phyloP scores from a whole-genome alignment of 2,329 filamentous ascomycete species.

The Elsinoe perseae region DNA sequence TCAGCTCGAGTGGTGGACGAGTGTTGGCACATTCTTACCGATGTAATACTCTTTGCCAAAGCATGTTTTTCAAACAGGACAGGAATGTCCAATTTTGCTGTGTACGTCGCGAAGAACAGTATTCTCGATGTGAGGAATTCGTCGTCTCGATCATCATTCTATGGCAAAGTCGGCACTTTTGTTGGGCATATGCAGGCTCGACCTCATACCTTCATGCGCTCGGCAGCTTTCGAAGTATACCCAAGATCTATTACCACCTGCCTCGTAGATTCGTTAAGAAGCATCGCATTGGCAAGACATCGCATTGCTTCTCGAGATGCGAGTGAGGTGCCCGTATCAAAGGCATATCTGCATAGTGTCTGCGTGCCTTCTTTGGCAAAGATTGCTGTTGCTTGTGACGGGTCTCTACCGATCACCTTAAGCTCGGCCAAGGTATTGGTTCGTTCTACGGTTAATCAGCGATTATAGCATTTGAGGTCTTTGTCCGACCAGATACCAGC shows the following conservation, averaged over 20 bases:
- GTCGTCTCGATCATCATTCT: constrained; percentile 66
- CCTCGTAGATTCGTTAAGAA: constrained; percentile 60
- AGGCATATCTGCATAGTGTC: constrained; percentile 64
- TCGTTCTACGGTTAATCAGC: constrained; percentile 45
- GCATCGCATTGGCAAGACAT: constrained; percentile 76
- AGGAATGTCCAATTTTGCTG: constrained; percentile 59
- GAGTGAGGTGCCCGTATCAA: constrained; percentile 55
- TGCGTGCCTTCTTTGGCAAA: constrained; percentile 76
- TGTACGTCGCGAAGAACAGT: constrained; percentile 73
- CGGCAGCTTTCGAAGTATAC: constrained; percentile 59
- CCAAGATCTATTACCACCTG: constrained; percentile 66
- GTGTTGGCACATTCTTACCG: constrained; percentile 24
- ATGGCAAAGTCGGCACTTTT: neutral
- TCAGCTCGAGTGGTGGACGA: neutral
- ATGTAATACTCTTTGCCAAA: constrained; percentile 59
- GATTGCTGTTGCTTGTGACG: constrained; percentile 66
- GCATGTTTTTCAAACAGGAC: constrained; percentile 58
- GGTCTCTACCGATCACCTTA: constrained; percentile 70
- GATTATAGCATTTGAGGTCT: neutral
- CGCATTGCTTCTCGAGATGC: constrained; percentile 69
- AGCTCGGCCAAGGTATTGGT: constrained; percentile 53
- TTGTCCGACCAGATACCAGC: constrained; percentile 42
- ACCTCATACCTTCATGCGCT: constrained; percentile 51
- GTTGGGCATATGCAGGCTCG: neutral
- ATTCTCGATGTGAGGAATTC: constrained; percentile 80